These are phyloP conservation scores for Xerocomus cyaneibrunnescens DNA, from an alignment of 1,284 basidiomycete genomes.

Conservation along the genomic window DNA sequence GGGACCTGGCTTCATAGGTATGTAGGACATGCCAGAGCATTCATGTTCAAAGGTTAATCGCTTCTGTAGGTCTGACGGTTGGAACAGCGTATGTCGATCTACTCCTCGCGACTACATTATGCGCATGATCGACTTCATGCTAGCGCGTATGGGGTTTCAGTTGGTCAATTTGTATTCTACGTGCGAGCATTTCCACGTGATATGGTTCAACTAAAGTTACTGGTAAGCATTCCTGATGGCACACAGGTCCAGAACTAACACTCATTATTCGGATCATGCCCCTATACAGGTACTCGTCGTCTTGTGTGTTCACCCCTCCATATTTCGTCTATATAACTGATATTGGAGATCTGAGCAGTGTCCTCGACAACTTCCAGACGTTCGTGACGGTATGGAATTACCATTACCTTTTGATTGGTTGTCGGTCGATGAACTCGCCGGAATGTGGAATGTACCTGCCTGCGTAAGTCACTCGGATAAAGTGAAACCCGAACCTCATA, in stretches of 20 bases:
- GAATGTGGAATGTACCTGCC: conserved; percentile 8
- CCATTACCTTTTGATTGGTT: conserved; percentile 7
- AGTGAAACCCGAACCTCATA: not conserved
- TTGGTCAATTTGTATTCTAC: conserved; percentile 22
- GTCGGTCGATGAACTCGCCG: not conserved
- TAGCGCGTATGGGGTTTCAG: conserved; percentile 20
- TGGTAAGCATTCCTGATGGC: conserved; percentile 3
- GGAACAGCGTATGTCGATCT: conserved; percentile 6
- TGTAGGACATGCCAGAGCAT: not conserved
- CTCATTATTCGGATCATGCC: not conserved
- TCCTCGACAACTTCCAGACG: conserved; percentile 15
- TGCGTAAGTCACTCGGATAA: conserved; percentile 8
- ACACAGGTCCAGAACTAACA: too few species aligned
- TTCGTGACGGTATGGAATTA: not conserved
- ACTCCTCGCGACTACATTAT: not conserved
- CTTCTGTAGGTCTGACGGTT: conserved; percentile 8
- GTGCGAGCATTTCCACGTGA: conserved; percentile 19
- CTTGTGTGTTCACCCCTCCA: conserved; percentile 8
- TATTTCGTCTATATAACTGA: conserved; percentile 2
- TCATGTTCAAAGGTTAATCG: not conserved
- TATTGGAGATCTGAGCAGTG: conserved; percentile 2
- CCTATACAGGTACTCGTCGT: conserved; percentile 8
- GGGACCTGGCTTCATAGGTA: conserved; percentile 13
- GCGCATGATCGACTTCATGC: not conserved
- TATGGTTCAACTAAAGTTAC: not conserved